A percentile compares a stretch with the other conserved stretches of the same genome.
phyloP scores from a whole-genome alignment of 2,329 filamentous ascomycete genomes.

The Claviceps humidiphila region DNA sequence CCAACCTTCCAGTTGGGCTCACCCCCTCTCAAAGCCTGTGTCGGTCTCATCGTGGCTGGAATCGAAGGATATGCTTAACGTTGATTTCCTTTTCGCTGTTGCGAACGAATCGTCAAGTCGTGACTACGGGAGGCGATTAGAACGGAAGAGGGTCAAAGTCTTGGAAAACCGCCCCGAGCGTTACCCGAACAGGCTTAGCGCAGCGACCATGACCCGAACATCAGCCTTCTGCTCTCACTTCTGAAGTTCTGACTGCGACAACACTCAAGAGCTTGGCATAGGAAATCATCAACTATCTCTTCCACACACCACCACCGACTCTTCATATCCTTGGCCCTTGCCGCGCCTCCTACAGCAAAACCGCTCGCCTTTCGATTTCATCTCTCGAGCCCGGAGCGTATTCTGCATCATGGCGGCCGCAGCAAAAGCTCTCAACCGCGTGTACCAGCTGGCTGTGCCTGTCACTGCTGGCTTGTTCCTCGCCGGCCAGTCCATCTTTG shows the following conservation, averaged over 20 bases:
- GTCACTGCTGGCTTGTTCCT: constrained; percentile 54
- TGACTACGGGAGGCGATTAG: constrained; percentile 1
- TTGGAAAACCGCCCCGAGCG: constrained; percentile 18
- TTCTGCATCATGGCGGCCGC: constrained; percentile 31
- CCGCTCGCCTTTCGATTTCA: neutral
- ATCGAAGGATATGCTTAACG: constrained; percentile 12
- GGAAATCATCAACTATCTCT: neutral
- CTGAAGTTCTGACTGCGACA: neutral
- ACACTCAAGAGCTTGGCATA: neutral
- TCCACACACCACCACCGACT: neutral
- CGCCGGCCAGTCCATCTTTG: constrained; percentile 76
- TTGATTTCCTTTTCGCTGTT: constrained; percentile 13
- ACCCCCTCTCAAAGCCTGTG: constrained; percentile 24
- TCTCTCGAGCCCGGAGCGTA: neutral
- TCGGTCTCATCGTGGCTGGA: constrained; percentile 27
- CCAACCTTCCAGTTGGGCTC: constrained; percentile 19
- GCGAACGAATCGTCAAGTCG: constrained; percentile 11
- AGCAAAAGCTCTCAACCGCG: constrained; percentile 43
- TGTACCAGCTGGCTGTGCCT: constrained; percentile 62
- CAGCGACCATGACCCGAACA: constrained; percentile 9
- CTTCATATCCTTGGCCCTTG: neutral
- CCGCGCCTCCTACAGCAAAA: neutral
- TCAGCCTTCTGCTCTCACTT: constrained; percentile 5
- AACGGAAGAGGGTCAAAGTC: constrained; percentile 10
- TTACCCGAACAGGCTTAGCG: constrained; percentile 23